A percentile compares a stretch with the other conserved stretches of the same genome.
phyloP scores from a whole-genome alignment of 768 basidiomycete species.

The Inosperma sp. region DNA sequence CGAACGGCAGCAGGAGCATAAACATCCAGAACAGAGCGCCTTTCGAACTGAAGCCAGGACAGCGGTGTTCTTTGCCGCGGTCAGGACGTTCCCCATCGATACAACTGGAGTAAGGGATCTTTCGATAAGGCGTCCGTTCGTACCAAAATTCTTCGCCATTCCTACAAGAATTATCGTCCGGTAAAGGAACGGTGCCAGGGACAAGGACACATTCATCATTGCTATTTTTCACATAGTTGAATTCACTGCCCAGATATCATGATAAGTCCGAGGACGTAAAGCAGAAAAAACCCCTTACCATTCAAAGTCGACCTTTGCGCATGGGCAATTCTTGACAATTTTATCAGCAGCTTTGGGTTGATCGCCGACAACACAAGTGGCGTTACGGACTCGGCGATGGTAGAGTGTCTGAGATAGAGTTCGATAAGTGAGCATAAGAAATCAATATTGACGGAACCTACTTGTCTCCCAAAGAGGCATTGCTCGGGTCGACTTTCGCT shows the following conservation, averaged over 20 bases:
- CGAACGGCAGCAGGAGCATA: constrained; percentile 71
- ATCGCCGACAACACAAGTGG: constrained; percentile 81
- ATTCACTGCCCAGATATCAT: constrained; percentile 60
- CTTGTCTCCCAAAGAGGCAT: constrained; percentile 92
- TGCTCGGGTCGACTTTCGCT: constrained; percentile 81
- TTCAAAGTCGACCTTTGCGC: constrained; percentile 79
- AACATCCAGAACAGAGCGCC: constrained; percentile 81
- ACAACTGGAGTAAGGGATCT: constrained; percentile 86
- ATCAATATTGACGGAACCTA: constrained; percentile 24
- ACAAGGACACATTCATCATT: constrained; percentile 75
- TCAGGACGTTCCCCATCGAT: constrained; percentile 78
- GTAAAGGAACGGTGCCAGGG: constrained; percentile 58
- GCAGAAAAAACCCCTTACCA: constrained; percentile 63
- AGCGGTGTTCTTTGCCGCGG: constrained; percentile 65
- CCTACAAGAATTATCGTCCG: constrained; percentile 58
- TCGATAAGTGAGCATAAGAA: constrained; percentile 1
- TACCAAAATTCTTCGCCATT: constrained; percentile 81
- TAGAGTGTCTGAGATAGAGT: constrained; percentile 67
- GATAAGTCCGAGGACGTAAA: background rate
- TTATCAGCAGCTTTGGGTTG: constrained; percentile 48
- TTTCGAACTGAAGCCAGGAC: constrained; percentile 76
- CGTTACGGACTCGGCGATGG: constrained; percentile 76
- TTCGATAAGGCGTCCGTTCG: constrained; percentile 86
- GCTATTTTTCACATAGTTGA: constrained; percentile 74
- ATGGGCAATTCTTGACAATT: constrained; percentile 68